A percentile compares a stretch with the other conserved stretches of the same genome.
phyloP scores from a whole-genome alignment of 2,329 filamentous ascomycete species.

The Penicillium nordicum region DNA sequence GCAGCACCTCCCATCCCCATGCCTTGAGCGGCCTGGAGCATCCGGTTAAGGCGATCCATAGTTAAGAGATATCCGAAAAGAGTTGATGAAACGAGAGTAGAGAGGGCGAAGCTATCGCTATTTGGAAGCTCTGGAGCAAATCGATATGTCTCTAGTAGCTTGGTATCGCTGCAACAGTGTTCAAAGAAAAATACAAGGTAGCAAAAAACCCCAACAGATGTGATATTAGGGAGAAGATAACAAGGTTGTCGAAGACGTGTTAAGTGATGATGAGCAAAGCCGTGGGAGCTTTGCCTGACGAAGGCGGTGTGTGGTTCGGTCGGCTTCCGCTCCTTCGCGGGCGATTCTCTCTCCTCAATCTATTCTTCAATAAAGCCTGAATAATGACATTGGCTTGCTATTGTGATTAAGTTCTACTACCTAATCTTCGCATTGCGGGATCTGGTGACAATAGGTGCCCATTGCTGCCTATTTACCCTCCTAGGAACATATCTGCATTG shows the following conservation, averaged over 20 bases:
- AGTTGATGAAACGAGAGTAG: slow-evolving; percentile 15
- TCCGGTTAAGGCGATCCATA: slow-evolving; percentile 90
- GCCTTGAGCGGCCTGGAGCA: slow-evolving; percentile 71
- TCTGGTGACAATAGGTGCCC: slow-evolving; percentile 8
- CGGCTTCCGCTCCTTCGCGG: slow-evolving; percentile 19
- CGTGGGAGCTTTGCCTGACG: slow-evolving; percentile 24
- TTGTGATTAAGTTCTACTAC: slow-evolving; percentile 9
- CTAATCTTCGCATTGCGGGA: slow-evolving; percentile 3
- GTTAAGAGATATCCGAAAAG: slow-evolving; percentile 26
- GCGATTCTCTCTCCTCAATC: slow-evolving; percentile 28
- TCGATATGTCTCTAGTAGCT: slow-evolving; percentile 8
- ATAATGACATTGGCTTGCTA: slow-evolving; percentile 16
- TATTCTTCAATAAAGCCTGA: slow-evolving; percentile 15
- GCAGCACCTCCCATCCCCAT: slow-evolving; percentile 47
- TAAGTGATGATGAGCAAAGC: slow-evolving; percentile 4
- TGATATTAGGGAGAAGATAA: slow-evolving; percentile 4
- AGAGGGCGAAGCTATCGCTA: slow-evolving; percentile 28
- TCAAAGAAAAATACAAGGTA: not conserved
- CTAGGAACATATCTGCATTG: slow-evolving; percentile 7
- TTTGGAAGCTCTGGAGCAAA: slow-evolving; percentile 28
- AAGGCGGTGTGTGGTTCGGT: slow-evolving; percentile 32
- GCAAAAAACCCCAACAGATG: slow-evolving; percentile 1
- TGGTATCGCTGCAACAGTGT: not conserved
- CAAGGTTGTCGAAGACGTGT: slow-evolving; percentile 10
- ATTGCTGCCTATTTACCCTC: slow-evolving; percentile 1